Base-by-base conservation (phyloP, 768 basidiomycete species). In the Guyanaporus albipodus region DNA sequence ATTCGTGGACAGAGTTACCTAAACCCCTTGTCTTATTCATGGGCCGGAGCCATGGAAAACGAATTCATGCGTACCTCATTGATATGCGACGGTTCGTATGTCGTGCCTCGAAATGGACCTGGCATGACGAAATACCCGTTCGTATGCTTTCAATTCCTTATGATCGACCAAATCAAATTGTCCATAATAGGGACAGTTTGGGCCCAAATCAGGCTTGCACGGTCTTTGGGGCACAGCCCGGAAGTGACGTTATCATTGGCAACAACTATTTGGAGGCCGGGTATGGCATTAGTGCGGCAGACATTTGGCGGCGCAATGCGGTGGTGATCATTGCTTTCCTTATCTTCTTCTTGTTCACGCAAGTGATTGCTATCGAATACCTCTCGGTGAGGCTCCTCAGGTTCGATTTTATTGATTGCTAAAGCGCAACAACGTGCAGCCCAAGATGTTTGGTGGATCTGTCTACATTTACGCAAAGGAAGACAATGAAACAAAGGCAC, bases 11-110 rank as follows among this genome's bases (percentile, higher is more conserved):
- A 54, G 83, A 87, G 77, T 69, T 91, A 91, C 64, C 60, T 91
- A 49, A 84, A 93, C 57, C 91, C 91, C 0, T 66, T 92, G 41
- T 67, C 78, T 2, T 91, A 88, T 21, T 82, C 80, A 0, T 92
- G 87, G 76, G 79, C 85, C 54, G 82, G 79, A 3, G 70, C 77
- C 29, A 86, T 94, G 82, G 82, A 86, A 66, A 93, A 93, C 63
- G 91, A 95, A 63, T 91, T 92, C 66, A 78, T 73, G 72, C 78
- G 80, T 15, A 79, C 82, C 28, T 63, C 75, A 17, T 59, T 88
- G 36, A 69, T 68, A 9, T 91, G 87, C 56, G 80, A 85, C 55
- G 87, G 86, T 17, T 68, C 63, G 36, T 79, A 74, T 46, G 65
- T 91, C 29, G 70, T 85, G 17, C 88, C 88, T 3, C 73, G 84